Evolutionary conservation across 2,329 filamentous ascomycete genomes (phyloP), one percentile per base, ranked within the genome.

Genomic region (Dothideomycetes sp.): DNA sequence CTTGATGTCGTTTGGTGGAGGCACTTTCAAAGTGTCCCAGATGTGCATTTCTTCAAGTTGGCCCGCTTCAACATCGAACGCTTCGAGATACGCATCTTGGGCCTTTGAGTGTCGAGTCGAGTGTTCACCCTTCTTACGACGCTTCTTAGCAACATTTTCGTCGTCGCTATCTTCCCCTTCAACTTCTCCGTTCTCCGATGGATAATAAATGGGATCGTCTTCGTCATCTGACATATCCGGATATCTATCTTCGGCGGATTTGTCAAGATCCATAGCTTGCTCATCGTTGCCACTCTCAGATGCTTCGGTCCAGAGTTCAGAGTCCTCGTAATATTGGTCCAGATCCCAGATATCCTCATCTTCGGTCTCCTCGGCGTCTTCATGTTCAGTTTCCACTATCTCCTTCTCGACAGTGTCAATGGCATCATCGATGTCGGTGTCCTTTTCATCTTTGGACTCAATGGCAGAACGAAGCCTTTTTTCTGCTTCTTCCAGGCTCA

Each of bases 251-350:
- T 40, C 33, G 11, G 45, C n/a, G 25, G 12, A 29, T 4, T 29
- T 8, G 3, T 44, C 41, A n/a, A 7, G 22, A 24, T 7, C 12
- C 8, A 29, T 7, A 4, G 24, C 27, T 5, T 44, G 37, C 1
- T 49, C 49, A 17, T 48, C 46, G 18, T 46, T 37, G 4, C 38
- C 41, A 9, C 47, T 47, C 8, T 47, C 45, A 3, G 48, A 50
- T 3, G 40, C 48, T 32, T 55, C 51, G n/a, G 52, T 49, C 36
- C 47, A 49, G 18, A 50, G 29, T 5, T 53, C 47, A 1, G 35
- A 33, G 49, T 76, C 76, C 48, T 71, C 70, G 43, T 64, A 41
- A 8, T 27, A 41, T 48, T 76, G 76, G 49, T 71, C 70, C 41
- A 64, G 38, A 8, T 31, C 33, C 2, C 35, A 25, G 18, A 32